phyloP scores from a whole-genome alignment of 2,329 filamentous ascomycete genomes.

The Colletotrichum tamarilloi region DNA sequence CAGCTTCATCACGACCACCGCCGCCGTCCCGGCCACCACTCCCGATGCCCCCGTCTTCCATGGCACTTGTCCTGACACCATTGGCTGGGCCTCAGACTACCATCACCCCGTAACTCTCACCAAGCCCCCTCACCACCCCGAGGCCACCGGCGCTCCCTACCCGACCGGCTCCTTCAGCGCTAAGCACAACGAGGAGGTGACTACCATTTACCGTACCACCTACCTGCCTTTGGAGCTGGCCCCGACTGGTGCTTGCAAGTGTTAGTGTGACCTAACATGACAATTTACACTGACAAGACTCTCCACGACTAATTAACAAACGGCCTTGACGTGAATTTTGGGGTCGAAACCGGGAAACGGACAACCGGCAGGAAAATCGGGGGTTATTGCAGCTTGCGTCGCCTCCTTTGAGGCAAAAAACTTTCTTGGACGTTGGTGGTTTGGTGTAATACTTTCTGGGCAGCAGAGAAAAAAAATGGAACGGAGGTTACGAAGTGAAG shows the following conservation, averaged over 20 bases:
- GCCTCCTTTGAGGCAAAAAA: not conserved
- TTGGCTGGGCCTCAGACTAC: conserved; percentile 34
- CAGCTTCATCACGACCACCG: conserved; percentile 22
- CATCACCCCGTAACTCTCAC: conserved; percentile 32
- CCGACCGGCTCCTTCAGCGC: conserved; percentile 3
- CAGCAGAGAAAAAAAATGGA: not conserved
- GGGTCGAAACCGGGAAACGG: conserved; percentile 9
- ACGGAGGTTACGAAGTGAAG: not conserved
- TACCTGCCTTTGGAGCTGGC: conserved; percentile 28
- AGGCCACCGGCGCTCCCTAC: conserved; percentile 9
- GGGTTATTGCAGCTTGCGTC: not conserved
- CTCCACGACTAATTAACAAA: not conserved
- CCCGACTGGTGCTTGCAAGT: conserved; percentile 22
- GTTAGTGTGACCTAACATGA: not conserved
- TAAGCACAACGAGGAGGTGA: conserved; percentile 14
- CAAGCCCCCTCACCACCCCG: conserved; percentile 19
- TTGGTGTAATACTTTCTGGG: conserved; percentile 1
- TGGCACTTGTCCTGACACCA: conserved; percentile 33
- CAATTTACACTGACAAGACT: not conserved
- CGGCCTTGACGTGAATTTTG: not conserved
- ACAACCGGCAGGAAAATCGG: not conserved
- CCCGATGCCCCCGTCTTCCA: conserved; percentile 21
- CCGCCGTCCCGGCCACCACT: conserved; percentile 3
- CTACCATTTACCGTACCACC: conserved; percentile 29
- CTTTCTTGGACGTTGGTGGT: conserved; percentile 1